phyloP scores from a whole-genome alignment of 306 rosid species.

The Vachellia pachyceras region DNA sequence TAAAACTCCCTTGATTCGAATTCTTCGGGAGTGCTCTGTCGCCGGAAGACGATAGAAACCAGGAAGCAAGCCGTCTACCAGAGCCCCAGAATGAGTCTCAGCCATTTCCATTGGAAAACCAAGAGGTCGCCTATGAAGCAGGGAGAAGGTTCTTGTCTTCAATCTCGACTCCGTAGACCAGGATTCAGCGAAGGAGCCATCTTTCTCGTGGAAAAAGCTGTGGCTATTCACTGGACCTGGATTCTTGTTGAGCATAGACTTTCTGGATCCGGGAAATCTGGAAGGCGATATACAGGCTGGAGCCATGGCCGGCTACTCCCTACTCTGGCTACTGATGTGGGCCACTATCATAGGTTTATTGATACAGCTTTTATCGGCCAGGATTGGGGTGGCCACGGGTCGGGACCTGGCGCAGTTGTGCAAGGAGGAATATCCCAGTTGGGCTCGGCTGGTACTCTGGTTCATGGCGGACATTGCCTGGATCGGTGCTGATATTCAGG shows the following conservation, averaged over 20 bases:
- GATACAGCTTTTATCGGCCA: not conserved
- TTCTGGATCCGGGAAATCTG: not conserved
- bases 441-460: not conserved
- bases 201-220: conserved; percentile 57
- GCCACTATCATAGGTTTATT: not conserved
- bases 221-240: conserved; percentile 55
- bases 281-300: not conserved
- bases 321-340: not conserved
- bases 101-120: not conserved
- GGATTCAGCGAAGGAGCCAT: conserved; percentile 36
- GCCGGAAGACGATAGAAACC: not conserved
- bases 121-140: not conserved
- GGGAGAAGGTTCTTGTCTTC: not conserved
- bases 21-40: not conserved
- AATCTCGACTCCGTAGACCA: not conserved
- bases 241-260: not conserved
- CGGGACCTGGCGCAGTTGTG: not conserved
- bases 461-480: not conserved
- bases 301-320: not conserved
- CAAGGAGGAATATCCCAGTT: not conserved
- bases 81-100: not conserved
- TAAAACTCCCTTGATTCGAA: not conserved
- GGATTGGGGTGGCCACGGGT: not conserved
- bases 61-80: not conserved
- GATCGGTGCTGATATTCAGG: conserved; percentile 63